Base-by-base conservation (phyloP, 2,329 filamentous ascomycete species). In the Microthyrium microscopicum region DNA sequence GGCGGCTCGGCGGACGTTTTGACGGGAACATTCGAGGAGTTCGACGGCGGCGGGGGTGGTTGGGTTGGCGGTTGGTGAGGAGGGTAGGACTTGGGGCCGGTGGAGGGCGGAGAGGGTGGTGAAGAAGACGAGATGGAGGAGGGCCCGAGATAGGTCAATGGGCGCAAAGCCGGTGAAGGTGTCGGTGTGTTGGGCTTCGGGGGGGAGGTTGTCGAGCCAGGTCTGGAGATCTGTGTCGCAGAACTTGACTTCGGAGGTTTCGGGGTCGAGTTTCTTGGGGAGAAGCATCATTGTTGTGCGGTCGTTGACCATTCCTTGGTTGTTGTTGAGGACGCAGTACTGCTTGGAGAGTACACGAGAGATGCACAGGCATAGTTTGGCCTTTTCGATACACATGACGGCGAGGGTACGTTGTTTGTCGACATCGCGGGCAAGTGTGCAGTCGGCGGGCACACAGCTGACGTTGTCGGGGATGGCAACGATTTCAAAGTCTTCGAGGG, bases 41-140 rank as follows among this genome's bases (percentile, higher is more conserved):
- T 84, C 75, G 8, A 71, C 68, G 22, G 71, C 71, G 12, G 62
- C 61, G 16, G 64, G 62, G 5, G 56, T 43, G 62, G 62, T 39
- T 50, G 62, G 58, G 3, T 55, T 57, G 5, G 62, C 60, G 26
- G 55, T 54, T 8, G 77, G 72, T 9, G 73, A 72, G 0, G 77
- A 77, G 1, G 84, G 83, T 26, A 93, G 66, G 38, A 94, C 87
- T 43, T 92, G 84, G 2, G 87, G 87, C 20, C 87, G 75, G 53
- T 94, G 85, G 13, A 95, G 65, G 3, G 87, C 87, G 33, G 83
- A 93, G 13, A 91, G 68, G 1, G 85, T 91, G 2, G 87, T 91
- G 53, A 84, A 80, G 55, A 91, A 93, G 2, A 93, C 74, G 77
- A 94, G 91, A 53, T 92, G 83, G 22, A 95, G 61, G 15, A 94